Conservation (phyloP, 805 yeast species). For the Yarrowia sp. region DNA sequence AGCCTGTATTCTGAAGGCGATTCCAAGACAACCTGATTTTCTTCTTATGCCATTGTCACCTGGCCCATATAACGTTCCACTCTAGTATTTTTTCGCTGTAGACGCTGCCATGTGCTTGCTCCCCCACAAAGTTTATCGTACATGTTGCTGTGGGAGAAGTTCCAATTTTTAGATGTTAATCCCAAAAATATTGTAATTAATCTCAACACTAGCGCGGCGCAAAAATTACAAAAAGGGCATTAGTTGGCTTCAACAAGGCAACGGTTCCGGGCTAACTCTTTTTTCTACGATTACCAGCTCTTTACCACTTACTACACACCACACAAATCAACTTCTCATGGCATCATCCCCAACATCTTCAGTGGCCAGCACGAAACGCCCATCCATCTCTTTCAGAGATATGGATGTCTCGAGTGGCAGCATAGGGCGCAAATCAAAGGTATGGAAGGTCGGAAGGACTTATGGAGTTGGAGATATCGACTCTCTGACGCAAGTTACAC, state of each 20-base stretch:
- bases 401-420: conserved; percentile 2
- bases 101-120: background rate
- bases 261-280: background rate
- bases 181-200: background rate
- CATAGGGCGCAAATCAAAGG: conserved; percentile 10
- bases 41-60: background rate
- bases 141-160: conserved; percentile 14
- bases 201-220: background rate
- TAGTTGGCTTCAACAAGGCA: background rate
- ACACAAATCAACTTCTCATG: background rate
- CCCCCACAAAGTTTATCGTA: conserved; percentile 25
- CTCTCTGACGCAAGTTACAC: conserved; percentile 20
- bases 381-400: conserved; percentile 8
- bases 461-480: conserved; percentile 21
- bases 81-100: background rate
- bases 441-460: conserved; percentile 20
- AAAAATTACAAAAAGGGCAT: background rate
- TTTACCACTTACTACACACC: background rate
- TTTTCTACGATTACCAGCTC: background rate
- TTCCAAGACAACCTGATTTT: no score
- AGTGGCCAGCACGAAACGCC: conserved; percentile 3
- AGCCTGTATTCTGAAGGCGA: no score
- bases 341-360: conserved; percentile 3
- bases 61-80: background rate
- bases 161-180: background rate